These are phyloP conservation scores for Bruguiera hainesii DNA, from an alignment of 441 rosid genomes.

Conservation along the genomic window DNA sequence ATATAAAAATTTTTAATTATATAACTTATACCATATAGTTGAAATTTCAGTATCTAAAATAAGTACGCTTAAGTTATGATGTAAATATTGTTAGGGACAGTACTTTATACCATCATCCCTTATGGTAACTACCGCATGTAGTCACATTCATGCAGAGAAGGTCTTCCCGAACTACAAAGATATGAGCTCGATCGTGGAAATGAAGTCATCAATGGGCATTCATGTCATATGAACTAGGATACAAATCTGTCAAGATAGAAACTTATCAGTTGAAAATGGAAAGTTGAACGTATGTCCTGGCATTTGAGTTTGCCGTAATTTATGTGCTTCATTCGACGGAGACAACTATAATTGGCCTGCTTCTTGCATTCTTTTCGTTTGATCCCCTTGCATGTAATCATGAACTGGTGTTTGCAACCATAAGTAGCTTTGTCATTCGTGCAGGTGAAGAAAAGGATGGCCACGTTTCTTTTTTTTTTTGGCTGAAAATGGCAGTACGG, in stretches of 20 bases:
- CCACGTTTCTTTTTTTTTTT: conserved; percentile 3
- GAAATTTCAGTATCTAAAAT: conserved; percentile 27
- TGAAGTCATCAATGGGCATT: conserved; percentile 25
- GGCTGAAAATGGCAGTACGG: conserved; percentile 19
- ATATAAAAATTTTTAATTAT: too few relatives aligned
- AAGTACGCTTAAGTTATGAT: conserved; percentile 35
- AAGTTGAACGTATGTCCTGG: conserved; percentile 15
- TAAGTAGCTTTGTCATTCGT: conserved; percentile 16
- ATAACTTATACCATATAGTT: too few relatives aligned
- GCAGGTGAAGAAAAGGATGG: conserved; percentile 32
- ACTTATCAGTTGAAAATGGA: conserved; percentile 22
- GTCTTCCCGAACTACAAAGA: conserved; percentile 38
- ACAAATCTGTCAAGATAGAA: conserved; percentile 23
- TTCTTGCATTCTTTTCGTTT: conserved; percentile 4
- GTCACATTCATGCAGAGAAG: conserved; percentile 33
- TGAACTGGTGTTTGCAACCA: not conserved
- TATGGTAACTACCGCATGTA: conserved; percentile 18
- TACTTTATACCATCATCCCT: conserved; percentile 14
- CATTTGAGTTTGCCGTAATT: conserved; percentile 4
- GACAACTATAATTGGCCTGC: not conserved
- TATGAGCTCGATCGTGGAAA: conserved; percentile 35
- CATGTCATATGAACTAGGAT: conserved; percentile 16
- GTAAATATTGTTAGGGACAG: conserved; percentile 7
- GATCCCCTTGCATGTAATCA: conserved; percentile 3
- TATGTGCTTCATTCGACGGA: not conserved